Percentiles rank a stretch among this genome's conserved stretches.
These are phyloP conservation scores for Cicer pinnatifidum DNA, from an alignment of 306 rosid genomes.

Conservation along the genomic window DNA sequence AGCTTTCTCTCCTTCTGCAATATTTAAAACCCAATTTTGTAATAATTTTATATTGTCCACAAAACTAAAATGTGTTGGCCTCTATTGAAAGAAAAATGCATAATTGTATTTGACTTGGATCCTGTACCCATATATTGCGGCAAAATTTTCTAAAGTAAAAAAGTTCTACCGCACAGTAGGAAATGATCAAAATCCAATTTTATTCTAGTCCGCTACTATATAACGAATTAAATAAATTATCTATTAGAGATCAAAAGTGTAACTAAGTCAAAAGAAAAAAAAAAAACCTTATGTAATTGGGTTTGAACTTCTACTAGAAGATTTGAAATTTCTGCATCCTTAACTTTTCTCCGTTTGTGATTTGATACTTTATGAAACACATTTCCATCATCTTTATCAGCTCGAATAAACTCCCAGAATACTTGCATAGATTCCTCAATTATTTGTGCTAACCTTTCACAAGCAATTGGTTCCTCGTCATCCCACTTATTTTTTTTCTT, in stretches of 20 bases:
- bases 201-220: too few relatives aligned
- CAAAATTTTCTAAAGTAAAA: too few relatives aligned
- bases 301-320: conserved; percentile 51
- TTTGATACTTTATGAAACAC: conserved; percentile 45
- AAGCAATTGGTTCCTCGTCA: conserved; percentile 49
- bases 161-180: rapidly evolving
- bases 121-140: too few relatives aligned
- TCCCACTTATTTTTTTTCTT: conserved; percentile 38
- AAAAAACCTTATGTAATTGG: conserved; percentile 65
- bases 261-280: not conserved
- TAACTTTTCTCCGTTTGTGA: conserved; percentile 40
- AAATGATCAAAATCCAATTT: too few relatives aligned
- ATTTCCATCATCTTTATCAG: conserved; percentile 62
- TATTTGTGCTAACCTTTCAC: conserved; percentile 53
- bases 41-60: not conserved
- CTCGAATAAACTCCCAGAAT: conserved; percentile 64
- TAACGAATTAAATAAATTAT: too few relatives aligned
- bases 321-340: conserved; percentile 52
- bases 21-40: not conserved
- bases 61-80: not conserved
- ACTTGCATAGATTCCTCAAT: conserved; percentile 69
- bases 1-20: conserved; percentile 73
- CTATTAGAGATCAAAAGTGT: not conserved
- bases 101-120: too few relatives aligned
- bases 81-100: not conserved